Percentiles rank a stretch among this genome's conserved stretches.
Conservation (phyloP, 495 filamentous ascomycete species). For the Tuber microsphaerosporum region DNA sequence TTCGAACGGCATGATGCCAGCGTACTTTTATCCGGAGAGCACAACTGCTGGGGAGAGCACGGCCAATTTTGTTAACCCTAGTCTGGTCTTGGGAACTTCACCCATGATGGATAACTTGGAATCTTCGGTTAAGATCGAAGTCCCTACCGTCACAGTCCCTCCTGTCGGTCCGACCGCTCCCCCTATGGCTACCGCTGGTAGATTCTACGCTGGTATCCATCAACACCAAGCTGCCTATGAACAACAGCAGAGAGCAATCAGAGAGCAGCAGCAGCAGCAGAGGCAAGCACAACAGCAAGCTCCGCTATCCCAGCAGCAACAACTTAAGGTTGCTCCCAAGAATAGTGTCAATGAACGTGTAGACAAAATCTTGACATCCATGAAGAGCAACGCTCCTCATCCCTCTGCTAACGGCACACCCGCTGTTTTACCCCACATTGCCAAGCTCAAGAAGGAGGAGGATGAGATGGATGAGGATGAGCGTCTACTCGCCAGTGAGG, state of each 20-base stretch:
- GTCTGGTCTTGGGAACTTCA: constrained; percentile 19
- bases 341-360: constrained; percentile 44
- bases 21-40: constrained; percentile 45
- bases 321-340: constrained; percentile 25
- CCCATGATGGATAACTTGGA: constrained; percentile 42
- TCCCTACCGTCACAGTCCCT: constrained; percentile 27
- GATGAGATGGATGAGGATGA: constrained; percentile 99
- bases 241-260: constrained; percentile 54
- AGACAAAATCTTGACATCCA: constrained; percentile 37
- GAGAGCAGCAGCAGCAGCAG: constrained; percentile 59
- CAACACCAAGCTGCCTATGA: constrained; percentile 70
- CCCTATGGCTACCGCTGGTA: constrained; percentile 60
- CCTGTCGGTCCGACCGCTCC: constrained; percentile 50
- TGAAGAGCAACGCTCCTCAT: constrained; percentile 48
- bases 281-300: constrained; percentile 59
- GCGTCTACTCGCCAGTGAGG: constrained; percentile 81
- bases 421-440: constrained; percentile 53
- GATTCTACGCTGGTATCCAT: constrained; percentile 77
- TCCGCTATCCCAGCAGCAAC: constrained; percentile 54
- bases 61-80: constrained; percentile 18
- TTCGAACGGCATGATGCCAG: constrained; percentile 53
- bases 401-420: constrained; percentile 48
- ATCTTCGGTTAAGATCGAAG: constrained; percentile 52
- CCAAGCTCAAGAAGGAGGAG: constrained; percentile 69
- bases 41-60: constrained; percentile 9